Percentiles rank a stretch among this genome's conserved stretches.
These are phyloP conservation scores for Bipolaris zeicola DNA, from an alignment of 2,329 filamentous ascomycete species.

Conservation along the genomic window DNA sequence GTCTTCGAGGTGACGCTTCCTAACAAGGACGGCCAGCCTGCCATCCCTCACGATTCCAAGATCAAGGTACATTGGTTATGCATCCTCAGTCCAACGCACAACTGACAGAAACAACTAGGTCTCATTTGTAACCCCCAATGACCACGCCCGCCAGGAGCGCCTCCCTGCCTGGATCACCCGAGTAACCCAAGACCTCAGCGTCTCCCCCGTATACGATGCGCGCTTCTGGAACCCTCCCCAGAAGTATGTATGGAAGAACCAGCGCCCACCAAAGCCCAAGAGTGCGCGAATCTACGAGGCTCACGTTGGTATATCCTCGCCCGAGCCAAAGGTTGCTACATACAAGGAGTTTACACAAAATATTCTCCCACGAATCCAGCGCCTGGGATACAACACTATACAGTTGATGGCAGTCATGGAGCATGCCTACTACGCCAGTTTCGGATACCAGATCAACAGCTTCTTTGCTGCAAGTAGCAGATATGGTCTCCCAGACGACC, in stretches of 20 bases:
- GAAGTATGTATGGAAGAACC: slow-evolving; percentile 83
- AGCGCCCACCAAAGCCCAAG: slow-evolving; percentile 78
- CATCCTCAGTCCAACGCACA: neutral
- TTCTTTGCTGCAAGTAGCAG: slow-evolving; percentile 98
- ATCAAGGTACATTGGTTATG: slow-evolving; percentile 71
- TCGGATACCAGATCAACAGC: slow-evolving; percentile 98
- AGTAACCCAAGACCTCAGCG: slow-evolving; percentile 87
- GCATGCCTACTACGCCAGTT: slow-evolving; percentile 98
- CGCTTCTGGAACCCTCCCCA: slow-evolving; percentile 96
- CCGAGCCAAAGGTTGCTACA: slow-evolving; percentile 84
- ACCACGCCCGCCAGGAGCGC: slow-evolving; percentile 78
- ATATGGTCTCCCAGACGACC: slow-evolving; percentile 89
- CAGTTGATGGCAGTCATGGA: slow-evolving; percentile 99
- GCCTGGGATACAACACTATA: slow-evolving; percentile 94
- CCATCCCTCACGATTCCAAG: slow-evolving; percentile 92
- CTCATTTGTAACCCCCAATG: slow-evolving; percentile 77
- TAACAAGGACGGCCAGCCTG: slow-evolving; percentile 72
- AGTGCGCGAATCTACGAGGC: slow-evolving; percentile 96
- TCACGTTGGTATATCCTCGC: slow-evolving; percentile 96
- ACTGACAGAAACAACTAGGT: slow-evolving; percentile 61
- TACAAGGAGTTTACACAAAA: slow-evolving; percentile 97
- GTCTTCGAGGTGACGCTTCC: slow-evolving; percentile 84
- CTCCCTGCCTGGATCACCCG: slow-evolving; percentile 97
- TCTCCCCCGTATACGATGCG: slow-evolving; percentile 93
- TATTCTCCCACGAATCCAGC: slow-evolving; percentile 88